phyloP scores from a whole-genome alignment of 805 yeast genomes.

The Danielozyma ontarioensis region DNA sequence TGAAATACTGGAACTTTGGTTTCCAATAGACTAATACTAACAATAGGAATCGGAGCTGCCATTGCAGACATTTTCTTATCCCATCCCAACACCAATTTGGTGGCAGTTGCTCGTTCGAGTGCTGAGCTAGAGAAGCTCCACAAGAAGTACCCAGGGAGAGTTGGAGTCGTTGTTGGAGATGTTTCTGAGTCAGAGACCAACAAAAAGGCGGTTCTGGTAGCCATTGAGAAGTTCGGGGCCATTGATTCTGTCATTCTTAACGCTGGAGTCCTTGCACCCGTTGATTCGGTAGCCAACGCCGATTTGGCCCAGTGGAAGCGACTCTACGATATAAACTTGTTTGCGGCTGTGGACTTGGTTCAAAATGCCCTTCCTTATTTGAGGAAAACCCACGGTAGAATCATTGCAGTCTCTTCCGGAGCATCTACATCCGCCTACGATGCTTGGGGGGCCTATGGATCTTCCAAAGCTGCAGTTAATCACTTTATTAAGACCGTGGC shows the following conservation, averaged over 20 bases:
- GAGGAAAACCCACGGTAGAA: slow-evolving; percentile 49
- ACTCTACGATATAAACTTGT: slow-evolving; percentile 72
- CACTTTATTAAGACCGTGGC: slow-evolving; percentile 66
- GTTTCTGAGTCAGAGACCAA: slow-evolving; percentile 41
- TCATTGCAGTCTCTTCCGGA: slow-evolving; percentile 85
- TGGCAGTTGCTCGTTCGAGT: slow-evolving; percentile 70
- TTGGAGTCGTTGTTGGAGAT: slow-evolving; percentile 55
- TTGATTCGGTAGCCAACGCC: slow-evolving; percentile 48
- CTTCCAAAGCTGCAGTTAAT: slow-evolving; percentile 88
- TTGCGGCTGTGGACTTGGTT: slow-evolving; percentile 63
- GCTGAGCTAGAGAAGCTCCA: slow-evolving; percentile 41
- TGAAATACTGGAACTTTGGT: too few species aligned
- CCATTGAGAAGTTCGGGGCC: slow-evolving; percentile 47
- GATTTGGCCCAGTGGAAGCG: slow-evolving; percentile 54
- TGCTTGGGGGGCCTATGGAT: slow-evolving; percentile 91
- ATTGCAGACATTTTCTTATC: slow-evolving; percentile 52
- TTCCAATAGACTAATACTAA: slow-evolving; percentile 7
- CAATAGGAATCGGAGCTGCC: slow-evolving; percentile 73
- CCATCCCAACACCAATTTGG: slow-evolving; percentile 36
- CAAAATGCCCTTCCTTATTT: slow-evolving; percentile 53
- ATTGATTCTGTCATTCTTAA: slow-evolving; percentile 67
- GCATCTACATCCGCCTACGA: slow-evolving; percentile 59
- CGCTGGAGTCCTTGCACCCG: slow-evolving; percentile 84
- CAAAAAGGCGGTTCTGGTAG: slow-evolving; percentile 35
- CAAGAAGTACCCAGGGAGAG: slow-evolving; percentile 36